These are phyloP conservation scores for Malassezia restricta DNA, from an alignment of 1,284 basidiomycete genomes.

Conservation along the genomic window DNA sequence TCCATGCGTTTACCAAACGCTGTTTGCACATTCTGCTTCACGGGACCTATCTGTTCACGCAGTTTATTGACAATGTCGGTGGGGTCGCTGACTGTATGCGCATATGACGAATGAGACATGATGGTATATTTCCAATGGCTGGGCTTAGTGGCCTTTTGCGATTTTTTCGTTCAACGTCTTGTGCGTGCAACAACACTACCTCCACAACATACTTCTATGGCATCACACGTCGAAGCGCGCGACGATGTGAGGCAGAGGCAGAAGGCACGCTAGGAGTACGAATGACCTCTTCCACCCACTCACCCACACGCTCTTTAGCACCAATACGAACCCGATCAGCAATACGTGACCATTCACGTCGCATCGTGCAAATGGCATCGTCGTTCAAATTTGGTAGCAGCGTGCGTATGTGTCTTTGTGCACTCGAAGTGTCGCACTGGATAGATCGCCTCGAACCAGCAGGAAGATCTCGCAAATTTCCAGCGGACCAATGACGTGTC, in stretches of 20 bases:
- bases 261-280: not conserved
- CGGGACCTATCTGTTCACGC: not conserved
- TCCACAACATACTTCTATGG: too few relatives aligned
- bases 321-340: constrained; percentile 26
- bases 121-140: not conserved
- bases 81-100: constrained; percentile 14
- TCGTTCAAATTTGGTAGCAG: not conserved
- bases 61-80: constrained; percentile 2
- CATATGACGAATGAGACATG: constrained; percentile 10
- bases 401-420: not conserved
- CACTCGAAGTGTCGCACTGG: not conserved
- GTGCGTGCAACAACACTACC: too few relatives aligned
- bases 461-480: not conserved
- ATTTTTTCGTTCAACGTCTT: too few relatives aligned
- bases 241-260: not conserved
- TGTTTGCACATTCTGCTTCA: not conserved
- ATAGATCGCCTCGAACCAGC: not conserved
- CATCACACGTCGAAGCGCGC: too few relatives aligned
- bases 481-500: constrained; percentile 9
- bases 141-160: too few relatives aligned
- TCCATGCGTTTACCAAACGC: constrained; percentile 4
- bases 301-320: constrained; percentile 26
- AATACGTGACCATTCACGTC: constrained; percentile 20
- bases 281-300: constrained; percentile 23
- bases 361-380: not conserved